Percentiles rank a stretch among this genome's conserved stretches.
Evolutionary conservation across 2,329 filamentous ascomycete species (phyloP).

Genomic region (Cladosporium sp.): DNA sequence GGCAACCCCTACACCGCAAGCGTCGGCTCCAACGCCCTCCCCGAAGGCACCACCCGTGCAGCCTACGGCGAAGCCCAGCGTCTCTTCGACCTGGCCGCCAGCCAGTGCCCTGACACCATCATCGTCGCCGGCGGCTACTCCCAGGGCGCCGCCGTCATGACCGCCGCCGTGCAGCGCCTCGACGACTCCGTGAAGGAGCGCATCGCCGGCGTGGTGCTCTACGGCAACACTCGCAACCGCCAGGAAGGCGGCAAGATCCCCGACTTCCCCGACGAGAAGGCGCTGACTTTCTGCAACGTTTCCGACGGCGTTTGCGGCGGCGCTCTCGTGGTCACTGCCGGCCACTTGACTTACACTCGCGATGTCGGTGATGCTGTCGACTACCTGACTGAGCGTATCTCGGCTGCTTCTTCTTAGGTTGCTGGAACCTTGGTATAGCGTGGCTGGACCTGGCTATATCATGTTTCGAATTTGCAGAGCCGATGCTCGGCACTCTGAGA

Average conservation of each 20-base stretch:
- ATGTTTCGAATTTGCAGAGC: too few species aligned
- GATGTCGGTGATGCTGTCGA: slow-evolving; percentile 24
- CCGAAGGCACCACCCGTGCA: slow-evolving; percentile 20
- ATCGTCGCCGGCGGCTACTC: slow-evolving; percentile 30
- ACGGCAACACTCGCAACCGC: slow-evolving; percentile 37
- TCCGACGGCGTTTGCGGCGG: slow-evolving; percentile 34
- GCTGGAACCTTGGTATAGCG: too few species aligned
- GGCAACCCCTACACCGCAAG: slow-evolving; percentile 22
- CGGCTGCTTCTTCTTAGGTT: too few species aligned
- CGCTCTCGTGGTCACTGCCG: slow-evolving; percentile 28
- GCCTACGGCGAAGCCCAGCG: slow-evolving; percentile 20
- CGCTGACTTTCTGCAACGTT: slow-evolving; percentile 34
- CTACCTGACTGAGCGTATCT: slow-evolving; percentile 23
- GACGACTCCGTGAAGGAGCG: slow-evolving; percentile 24
- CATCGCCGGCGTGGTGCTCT: slow-evolving; percentile 37
- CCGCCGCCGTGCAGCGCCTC: slow-evolving; percentile 30
- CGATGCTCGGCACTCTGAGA: too few species aligned
- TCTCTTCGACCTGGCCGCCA: slow-evolving; percentile 23
- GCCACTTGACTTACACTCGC: slow-evolving; percentile 30
- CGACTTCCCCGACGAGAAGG: slow-evolving; percentile 29
- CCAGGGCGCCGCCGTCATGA: slow-evolving; percentile 38
- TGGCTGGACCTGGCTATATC: too few species aligned
- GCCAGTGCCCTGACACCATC: slow-evolving; percentile 24
- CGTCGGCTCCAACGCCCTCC: slow-evolving; percentile 19
- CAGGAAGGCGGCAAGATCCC: slow-evolving; percentile 34